Evolutionary conservation across 306 rosid species (phyloP), one percentile per base, ranked within the genome.

Genomic region (Cyamopsis tetragonoloba): DNA sequence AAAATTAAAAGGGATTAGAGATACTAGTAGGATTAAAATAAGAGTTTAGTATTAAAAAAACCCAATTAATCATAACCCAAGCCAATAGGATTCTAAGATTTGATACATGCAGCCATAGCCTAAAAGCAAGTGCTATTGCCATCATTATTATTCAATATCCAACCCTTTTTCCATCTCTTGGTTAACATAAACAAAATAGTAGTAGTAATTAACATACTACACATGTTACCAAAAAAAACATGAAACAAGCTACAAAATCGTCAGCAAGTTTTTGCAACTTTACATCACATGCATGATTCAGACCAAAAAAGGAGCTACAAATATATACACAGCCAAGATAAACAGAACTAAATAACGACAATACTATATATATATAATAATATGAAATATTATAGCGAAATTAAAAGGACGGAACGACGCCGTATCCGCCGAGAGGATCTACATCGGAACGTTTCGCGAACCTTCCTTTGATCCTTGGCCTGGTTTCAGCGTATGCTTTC

Each of bases 401-500:
- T 80, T 46, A 89, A 65, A 80, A 88, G 0, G 86, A 63, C 0
- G 99, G 97, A 54, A 93, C 99, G 67, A 93, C 89, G 77, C 96
- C 95, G 87, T 93, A 92, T 64, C 88, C 93, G 9, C 56, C 43
- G 13, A 73, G 72, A 28, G 83, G 71, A 17, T 87, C 96, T 1
- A 38, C 86, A 6, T 84, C 96, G 3, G 91, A 37, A 24, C 99
- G 88, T 63, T 90, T 93, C 0, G 95, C 99, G 67, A 93, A 93
- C 81, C 99, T 79, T 0, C 99, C 99, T 79, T 93, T 93, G 85
- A 93, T 86, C 73, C 99, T 80, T 0, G 99, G 99, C 71, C 99
- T 82, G 3, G 96, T 85, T 71, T 93, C 99, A 0, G 99, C 99
- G 46, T 93, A 93, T 0, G 99, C 99, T 59, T 93, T 93, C 26